Evolutionary conservation across 2,329 filamentous ascomycete species (phyloP).

Genomic region (Aspergillus neoniger): DNA sequence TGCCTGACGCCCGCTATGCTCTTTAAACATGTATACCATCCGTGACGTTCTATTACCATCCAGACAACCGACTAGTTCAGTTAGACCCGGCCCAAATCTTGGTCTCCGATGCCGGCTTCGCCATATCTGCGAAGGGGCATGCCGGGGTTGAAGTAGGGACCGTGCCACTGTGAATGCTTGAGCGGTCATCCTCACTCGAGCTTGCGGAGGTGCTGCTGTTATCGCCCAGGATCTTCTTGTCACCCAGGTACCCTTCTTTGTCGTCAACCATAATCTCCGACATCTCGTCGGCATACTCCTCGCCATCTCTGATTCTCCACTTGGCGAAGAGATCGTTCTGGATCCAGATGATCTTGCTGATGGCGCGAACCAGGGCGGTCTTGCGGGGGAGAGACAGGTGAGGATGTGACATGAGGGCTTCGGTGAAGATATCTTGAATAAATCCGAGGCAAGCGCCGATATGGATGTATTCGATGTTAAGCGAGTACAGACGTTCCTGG

Average conservation of each 20-base stretch:
- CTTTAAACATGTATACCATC: conserved; percentile 2
- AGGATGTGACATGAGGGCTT: conserved; percentile 73
- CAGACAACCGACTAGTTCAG: background rate
- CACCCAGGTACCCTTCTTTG: conserved; percentile 65
- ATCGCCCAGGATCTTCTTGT: conserved; percentile 56
- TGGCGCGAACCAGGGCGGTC: conserved; percentile 71
- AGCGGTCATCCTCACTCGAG: conserved; percentile 33
- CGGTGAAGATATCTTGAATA: conserved; percentile 75
- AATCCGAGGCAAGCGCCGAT: conserved; percentile 71
- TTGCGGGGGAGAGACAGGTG: conserved; percentile 67
- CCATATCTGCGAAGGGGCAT: conserved; percentile 36
- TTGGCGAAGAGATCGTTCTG: conserved; percentile 86
- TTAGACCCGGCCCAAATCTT: conserved; percentile 31
- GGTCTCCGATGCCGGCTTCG: conserved; percentile 27
- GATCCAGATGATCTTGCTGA: conserved; percentile 83
- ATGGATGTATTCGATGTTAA: conserved; percentile 80
- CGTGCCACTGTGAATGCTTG: conserved; percentile 29
- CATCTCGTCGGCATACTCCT: conserved; percentile 56
- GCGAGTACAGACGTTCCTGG: conserved; percentile 67
- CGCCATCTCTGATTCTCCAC: conserved; percentile 72
- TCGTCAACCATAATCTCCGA: conserved; percentile 51
- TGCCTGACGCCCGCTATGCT: conserved; percentile 16
- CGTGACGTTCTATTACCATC: background rate
- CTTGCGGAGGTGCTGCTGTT: conserved; percentile 25
- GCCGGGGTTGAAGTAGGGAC: conserved; percentile 21